Conservation (phyloP, 1,139 yeast genomes). For the Zygosaccharomyces pseudobailii region DNA sequence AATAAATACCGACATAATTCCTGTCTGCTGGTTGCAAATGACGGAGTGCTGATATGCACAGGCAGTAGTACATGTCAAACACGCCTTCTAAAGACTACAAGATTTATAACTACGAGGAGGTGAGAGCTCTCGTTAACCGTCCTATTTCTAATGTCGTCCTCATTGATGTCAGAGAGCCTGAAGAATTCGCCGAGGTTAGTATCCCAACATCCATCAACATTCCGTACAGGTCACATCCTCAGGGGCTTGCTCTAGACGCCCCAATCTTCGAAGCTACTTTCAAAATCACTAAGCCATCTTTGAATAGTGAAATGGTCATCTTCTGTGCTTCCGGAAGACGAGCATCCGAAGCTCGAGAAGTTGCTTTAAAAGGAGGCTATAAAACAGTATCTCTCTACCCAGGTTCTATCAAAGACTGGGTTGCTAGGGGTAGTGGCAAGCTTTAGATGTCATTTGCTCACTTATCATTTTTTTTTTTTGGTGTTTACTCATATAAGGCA, state of each 20-base stretch:
- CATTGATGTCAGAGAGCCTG: conserved; percentile 90
- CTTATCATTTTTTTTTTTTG: background rate
- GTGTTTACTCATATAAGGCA: background rate
- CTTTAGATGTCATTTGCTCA: conserved; percentile 8
- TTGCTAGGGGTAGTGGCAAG: conserved; percentile 36
- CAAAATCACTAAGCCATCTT: conserved; percentile 73
- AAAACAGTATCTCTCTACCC: conserved; percentile 65
- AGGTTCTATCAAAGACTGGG: conserved; percentile 90
- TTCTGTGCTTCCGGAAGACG: conserved; percentile 93
- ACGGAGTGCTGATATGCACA: no score
- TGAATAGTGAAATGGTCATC: conserved; percentile 68
- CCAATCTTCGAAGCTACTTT: conserved; percentile 76
- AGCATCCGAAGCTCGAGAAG: conserved; percentile 81
- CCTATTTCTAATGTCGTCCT: conserved; percentile 47
- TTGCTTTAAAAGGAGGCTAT: conserved; percentile 86
- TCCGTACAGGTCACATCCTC: conserved; percentile 87
- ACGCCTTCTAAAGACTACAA: conserved; percentile 23
- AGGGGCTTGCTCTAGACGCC: conserved; percentile 71
- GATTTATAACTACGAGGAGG: conserved; percentile 49
- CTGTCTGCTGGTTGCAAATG: background rate
- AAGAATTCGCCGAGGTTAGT: conserved; percentile 52
- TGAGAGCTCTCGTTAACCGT: conserved; percentile 45
- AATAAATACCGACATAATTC: background rate
- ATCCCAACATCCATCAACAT: conserved; percentile 87
- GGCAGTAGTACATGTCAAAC: background rate